Percentiles rank a stretch among this genome's conserved stretches.
These are phyloP conservation scores for Euptelea pleiosperma DNA, from an alignment of 164 flowering plant species.

Conservation along the genomic window DNA sequence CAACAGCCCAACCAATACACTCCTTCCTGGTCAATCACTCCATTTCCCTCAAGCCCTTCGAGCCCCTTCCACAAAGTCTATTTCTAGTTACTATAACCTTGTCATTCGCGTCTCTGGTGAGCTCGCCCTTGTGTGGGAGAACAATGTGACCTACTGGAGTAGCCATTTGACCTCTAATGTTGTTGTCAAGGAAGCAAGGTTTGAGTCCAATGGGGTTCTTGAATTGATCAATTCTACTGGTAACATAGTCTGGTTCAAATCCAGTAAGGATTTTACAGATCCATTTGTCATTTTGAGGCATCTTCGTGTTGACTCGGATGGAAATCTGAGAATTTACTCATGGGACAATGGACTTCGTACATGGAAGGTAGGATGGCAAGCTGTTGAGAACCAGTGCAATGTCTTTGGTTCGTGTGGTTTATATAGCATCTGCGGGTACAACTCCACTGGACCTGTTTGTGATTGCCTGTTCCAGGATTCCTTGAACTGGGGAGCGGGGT, in stretches of 20 bases:
- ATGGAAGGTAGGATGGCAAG: constrained; percentile 60
- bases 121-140: constrained; percentile 48
- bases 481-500: constrained; percentile 15
- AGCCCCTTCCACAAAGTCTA: constrained; percentile 40
- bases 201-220: constrained; percentile 39
- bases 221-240: constrained; percentile 29
- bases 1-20: constrained; percentile 44
- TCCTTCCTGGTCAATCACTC: constrained; percentile 50
- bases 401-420: constrained; percentile 59
- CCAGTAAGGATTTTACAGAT: constrained; percentile 44
- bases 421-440: constrained; percentile 43
- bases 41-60: constrained; percentile 41
- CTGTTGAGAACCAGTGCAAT: constrained; percentile 47
- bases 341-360: constrained; percentile 30
- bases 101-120: constrained; percentile 34
- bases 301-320: constrained; percentile 51
- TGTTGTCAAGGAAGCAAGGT: constrained; percentile 35
- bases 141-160: constrained; percentile 57
- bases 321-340: constrained; percentile 55
- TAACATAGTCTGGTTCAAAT: constrained; percentile 33
- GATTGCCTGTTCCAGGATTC: constrained; percentile 37
- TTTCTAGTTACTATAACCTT: constrained; percentile 42
- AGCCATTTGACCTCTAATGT: constrained; percentile 27
- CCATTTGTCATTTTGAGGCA: constrained; percentile 37
- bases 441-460: constrained; percentile 41